Evolutionary conservation across 257 asterid species (phyloP).

Genomic region (Leonotis leonurus): DNA sequence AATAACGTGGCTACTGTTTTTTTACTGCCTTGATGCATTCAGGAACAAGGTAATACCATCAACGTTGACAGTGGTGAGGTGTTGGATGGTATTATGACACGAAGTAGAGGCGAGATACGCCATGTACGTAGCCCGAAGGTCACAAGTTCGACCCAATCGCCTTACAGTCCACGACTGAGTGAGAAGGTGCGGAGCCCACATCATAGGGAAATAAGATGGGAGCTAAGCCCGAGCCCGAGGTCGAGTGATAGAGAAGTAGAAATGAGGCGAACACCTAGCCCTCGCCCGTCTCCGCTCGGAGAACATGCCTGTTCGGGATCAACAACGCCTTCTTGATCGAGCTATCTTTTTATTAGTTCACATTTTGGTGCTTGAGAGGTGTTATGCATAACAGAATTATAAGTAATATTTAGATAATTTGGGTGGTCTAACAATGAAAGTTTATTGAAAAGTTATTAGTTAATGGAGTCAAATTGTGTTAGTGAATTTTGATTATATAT

Average conservation of each 20-base stretch:
- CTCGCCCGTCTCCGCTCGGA: constrained; percentile 51
- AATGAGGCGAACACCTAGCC: constrained; percentile 57
- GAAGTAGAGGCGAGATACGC: constrained; percentile 88
- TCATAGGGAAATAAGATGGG: constrained; percentile 36
- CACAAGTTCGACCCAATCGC: constrained; percentile 57
- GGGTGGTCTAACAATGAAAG: constrained; percentile 13
- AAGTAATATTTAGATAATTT: constrained; percentile 10
- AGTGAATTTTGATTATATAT: no score
- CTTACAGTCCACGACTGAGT: constrained; percentile 44
- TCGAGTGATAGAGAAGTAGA: constrained; percentile 31
- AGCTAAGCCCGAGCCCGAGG: constrained; percentile 43
- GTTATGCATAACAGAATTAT: constrained; percentile 19
- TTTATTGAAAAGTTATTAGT: neutral
- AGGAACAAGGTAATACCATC: constrained; percentile 45
- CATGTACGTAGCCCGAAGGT: constrained; percentile 62
- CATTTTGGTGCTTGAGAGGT: constrained; percentile 41
- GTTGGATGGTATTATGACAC: constrained; percentile 66
- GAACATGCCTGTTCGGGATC: constrained; percentile 29
- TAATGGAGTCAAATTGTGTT: no score
- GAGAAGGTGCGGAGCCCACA: constrained; percentile 57
- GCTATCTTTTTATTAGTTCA: neutral
- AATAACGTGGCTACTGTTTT: no score
- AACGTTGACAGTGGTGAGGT: constrained; percentile 52
- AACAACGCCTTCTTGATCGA: constrained; percentile 35
- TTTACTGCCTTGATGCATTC: neutral